Evolutionary conservation across 1,284 basidiomycete genomes (phyloP).

Genomic region (Boletus semigastroideus): DNA sequence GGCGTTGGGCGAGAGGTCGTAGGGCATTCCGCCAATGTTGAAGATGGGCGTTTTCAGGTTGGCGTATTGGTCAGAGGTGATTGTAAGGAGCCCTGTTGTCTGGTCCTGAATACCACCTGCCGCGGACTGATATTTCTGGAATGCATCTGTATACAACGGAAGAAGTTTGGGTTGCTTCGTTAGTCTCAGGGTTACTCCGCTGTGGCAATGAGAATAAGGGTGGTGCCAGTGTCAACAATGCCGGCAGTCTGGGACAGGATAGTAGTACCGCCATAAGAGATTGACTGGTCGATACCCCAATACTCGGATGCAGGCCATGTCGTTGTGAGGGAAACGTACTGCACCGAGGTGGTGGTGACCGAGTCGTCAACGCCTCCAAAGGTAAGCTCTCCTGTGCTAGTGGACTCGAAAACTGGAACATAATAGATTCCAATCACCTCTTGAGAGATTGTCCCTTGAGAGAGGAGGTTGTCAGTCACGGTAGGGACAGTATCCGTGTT

Average conservation of each 20-base stretch:
- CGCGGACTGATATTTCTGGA: slow-evolving; percentile 44
- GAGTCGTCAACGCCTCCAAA: not conserved
- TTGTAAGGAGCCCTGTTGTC: slow-evolving; percentile 40
- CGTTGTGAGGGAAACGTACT: not conserved
- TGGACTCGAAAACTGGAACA: not conserved
- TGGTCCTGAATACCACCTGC: slow-evolving; percentile 54
- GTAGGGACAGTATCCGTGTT: not conserved
- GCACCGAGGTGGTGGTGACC: not conserved
- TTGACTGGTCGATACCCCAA: not conserved
- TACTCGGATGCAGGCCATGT: not conserved
- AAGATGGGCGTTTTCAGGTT: slow-evolving; percentile 10
- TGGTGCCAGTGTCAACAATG: slow-evolving; percentile 44
- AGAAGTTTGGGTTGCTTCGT: too few relatives aligned
- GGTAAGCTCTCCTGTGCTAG: not conserved
- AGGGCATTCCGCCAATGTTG: slow-evolving; percentile 34
- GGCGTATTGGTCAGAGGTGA: too few relatives aligned
- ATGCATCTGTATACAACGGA: too few relatives aligned
- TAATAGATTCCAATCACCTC: not conserved
- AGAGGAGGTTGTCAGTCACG: not conserved
- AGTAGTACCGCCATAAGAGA: slow-evolving; percentile 41
- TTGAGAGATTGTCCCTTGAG: not conserved
- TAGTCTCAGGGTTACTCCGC: too few relatives aligned
- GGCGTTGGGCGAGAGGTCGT: slow-evolving; percentile 44
- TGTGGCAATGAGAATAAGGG: slow-evolving; percentile 42
- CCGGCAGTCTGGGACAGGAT: slow-evolving; percentile 40